Conservation (phyloP, 2,329 filamentous ascomycete genomes). For the Apiospora aurea region DNA sequence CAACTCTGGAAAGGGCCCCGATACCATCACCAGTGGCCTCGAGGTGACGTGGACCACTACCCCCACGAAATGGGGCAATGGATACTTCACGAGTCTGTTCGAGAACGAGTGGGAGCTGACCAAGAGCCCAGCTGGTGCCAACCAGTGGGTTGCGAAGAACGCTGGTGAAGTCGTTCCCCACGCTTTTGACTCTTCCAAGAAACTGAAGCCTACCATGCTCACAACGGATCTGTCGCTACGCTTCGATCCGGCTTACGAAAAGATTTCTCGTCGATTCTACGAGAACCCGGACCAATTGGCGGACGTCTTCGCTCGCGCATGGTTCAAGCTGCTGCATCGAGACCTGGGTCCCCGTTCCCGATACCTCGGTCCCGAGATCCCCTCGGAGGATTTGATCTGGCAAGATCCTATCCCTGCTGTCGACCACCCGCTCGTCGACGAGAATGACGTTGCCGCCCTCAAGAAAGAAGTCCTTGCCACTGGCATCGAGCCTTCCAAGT, state of each 20-base stretch:
- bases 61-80: slow-evolving; percentile 79
- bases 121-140: slow-evolving; percentile 77
- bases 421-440: slow-evolving; percentile 64
- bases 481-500: slow-evolving; percentile 65
- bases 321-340: slow-evolving; percentile 86
- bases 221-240: slow-evolving; percentile 78
- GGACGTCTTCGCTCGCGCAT: slow-evolving; percentile 75
- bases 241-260: slow-evolving; percentile 75
- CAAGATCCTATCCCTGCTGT: slow-evolving; percentile 73
- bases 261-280: slow-evolving; percentile 75
- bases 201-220: slow-evolving; percentile 77
- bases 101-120: slow-evolving; percentile 79
- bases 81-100: slow-evolving; percentile 78
- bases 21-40: slow-evolving; percentile 78
- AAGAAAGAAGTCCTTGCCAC: slow-evolving; percentile 73
- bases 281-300: slow-evolving; percentile 72
- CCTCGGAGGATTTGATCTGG: slow-evolving; percentile 74
- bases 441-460: slow-evolving; percentile 65
- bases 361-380: slow-evolving; percentile 78
- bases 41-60: slow-evolving; percentile 83
- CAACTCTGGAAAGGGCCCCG: slow-evolving; percentile 69
- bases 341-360: slow-evolving; percentile 76
- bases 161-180: slow-evolving; percentile 73
- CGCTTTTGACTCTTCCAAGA: slow-evolving; percentile 72
- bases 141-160: slow-evolving; percentile 79